These are phyloP conservation scores for Saturnispora kantuleensis DNA, from an alignment of 805 yeast species.

Conservation along the genomic window DNA sequence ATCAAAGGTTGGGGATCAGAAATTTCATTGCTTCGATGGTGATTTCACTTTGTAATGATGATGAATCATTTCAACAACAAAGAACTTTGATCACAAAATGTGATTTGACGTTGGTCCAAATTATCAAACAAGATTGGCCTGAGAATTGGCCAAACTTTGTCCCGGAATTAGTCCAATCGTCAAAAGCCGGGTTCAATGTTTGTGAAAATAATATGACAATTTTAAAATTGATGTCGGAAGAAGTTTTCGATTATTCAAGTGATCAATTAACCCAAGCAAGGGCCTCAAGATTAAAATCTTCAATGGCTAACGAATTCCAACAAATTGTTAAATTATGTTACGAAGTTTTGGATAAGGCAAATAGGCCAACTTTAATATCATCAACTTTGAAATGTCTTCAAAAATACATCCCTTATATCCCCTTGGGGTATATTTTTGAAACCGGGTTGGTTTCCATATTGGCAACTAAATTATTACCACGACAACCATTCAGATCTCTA, in stretches of 20 bases:
- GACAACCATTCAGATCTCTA: conserved; percentile 70
- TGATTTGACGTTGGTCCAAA: conserved; percentile 87
- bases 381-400: conserved; percentile 78
- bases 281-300: conserved; percentile 68
- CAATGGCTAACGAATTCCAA: conserved; percentile 84
- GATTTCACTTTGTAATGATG: conserved; percentile 81
- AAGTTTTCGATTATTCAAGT: conserved; percentile 90
- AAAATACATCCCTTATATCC: conserved; percentile 92
- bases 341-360: conserved; percentile 84
- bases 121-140: conserved; percentile 98
- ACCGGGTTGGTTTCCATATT: conserved; percentile 68
- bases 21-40: conserved; percentile 92
- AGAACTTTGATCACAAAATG: conserved; percentile 85
- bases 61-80: conserved; percentile 55
- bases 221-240: conserved; percentile 81
- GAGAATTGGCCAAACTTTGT: conserved; percentile 96
- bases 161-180: conserved; percentile 81
- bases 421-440: conserved; percentile 80
- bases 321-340: conserved; percentile 89
- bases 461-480: conserved; percentile 65
- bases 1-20: conserved; percentile 86
- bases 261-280: conserved; percentile 97
- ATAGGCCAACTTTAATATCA: conserved; percentile 70
- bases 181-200: conserved; percentile 78
- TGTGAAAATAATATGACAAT: conserved; percentile 97